A percentile compares a stretch with the other conserved stretches of the same genome.
phyloP scores from a whole-genome alignment of 805 yeast genomes.

The Candida palmyrensis region DNA sequence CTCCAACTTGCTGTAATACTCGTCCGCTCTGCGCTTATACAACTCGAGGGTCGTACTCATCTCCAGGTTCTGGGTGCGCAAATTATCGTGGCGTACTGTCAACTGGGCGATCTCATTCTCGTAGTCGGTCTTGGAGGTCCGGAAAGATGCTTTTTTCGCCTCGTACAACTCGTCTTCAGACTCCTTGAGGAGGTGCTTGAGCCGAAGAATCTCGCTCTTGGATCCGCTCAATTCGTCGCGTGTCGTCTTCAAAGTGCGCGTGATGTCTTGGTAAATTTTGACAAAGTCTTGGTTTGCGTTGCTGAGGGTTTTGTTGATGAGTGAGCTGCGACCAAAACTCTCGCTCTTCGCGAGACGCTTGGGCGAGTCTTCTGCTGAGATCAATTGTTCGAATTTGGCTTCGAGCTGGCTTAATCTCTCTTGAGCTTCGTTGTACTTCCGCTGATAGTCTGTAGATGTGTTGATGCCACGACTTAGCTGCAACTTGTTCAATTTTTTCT shows the following conservation, averaged over 20 bases:
- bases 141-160: conserved; percentile 36
- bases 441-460: conserved; percentile 31
- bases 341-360: conserved; percentile 24
- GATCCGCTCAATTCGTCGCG: conserved; percentile 38
- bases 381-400: conserved; percentile 18
- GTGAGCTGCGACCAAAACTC: conserved; percentile 24
- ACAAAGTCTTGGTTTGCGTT: conserved; percentile 40
- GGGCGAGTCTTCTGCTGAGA: conserved; percentile 8
- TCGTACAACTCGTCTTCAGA: conserved; percentile 41
- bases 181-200: conserved; percentile 37
- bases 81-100: conserved; percentile 52
- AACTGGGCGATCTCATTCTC: conserved; percentile 42
- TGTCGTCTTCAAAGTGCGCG: conserved; percentile 38
- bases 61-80: conserved; percentile 52
- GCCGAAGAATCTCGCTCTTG: conserved; percentile 36
- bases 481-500: conserved; percentile 36
- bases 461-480: conserved; percentile 35
- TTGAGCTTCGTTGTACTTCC: conserved; percentile 31
- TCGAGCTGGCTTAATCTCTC: conserved; percentile 29
- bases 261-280: conserved; percentile 45
- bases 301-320: conserved; percentile 17
- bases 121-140: conserved; percentile 30
- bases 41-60: conserved; percentile 50
- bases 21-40: conserved; percentile 70
- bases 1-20: conserved; percentile 67